These are phyloP conservation scores for Chalara sp. DNA, from an alignment of 2,329 filamentous ascomycete species.

Conservation along the genomic window DNA sequence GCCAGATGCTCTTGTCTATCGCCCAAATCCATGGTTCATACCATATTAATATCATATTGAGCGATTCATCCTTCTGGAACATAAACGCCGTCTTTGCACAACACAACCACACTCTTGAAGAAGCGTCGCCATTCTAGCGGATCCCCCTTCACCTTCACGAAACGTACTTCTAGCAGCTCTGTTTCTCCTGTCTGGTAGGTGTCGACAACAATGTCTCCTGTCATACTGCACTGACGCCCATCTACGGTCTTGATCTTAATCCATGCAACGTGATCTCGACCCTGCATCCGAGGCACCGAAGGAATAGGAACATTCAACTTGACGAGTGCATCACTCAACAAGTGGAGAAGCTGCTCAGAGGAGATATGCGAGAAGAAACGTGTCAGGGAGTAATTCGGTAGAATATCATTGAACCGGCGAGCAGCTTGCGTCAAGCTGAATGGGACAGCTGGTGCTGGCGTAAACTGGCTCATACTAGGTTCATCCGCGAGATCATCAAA, in stretches of 20 bases:
- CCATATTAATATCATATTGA: neutral
- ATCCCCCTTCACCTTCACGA: slow-evolving; percentile 92
- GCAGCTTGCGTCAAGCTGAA: slow-evolving; percentile 84
- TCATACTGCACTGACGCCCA: slow-evolving; percentile 62
- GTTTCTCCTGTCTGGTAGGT: slow-evolving; percentile 47
- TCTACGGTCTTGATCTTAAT: slow-evolving; percentile 73
- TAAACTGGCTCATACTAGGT: slow-evolving; percentile 82
- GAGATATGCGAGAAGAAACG: slow-evolving; percentile 86
- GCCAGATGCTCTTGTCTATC: neutral
- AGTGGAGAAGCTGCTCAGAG: slow-evolving; percentile 66
- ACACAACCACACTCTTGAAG: slow-evolving; percentile 89
- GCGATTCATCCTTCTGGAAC: slow-evolving; percentile 36
- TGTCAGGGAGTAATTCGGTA: slow-evolving; percentile 79
- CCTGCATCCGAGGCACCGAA: slow-evolving; percentile 36
- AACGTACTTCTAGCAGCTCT: slow-evolving; percentile 76
- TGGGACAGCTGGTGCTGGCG: slow-evolving; percentile 68
- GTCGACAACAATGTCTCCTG: slow-evolving; percentile 71
- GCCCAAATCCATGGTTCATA: neutral
- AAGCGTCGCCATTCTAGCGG: slow-evolving; percentile 93
- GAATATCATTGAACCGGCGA: slow-evolving; percentile 81
- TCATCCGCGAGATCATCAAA: slow-evolving; percentile 72
- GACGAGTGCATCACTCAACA: slow-evolving; percentile 75
- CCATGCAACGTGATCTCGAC: slow-evolving; percentile 50
- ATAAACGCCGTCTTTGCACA: slow-evolving; percentile 81
- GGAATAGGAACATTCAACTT: slow-evolving; percentile 72